phyloP scores from a whole-genome alignment of 192 early-diverging fungal genomes.

The Coemansia sp. region DNA sequence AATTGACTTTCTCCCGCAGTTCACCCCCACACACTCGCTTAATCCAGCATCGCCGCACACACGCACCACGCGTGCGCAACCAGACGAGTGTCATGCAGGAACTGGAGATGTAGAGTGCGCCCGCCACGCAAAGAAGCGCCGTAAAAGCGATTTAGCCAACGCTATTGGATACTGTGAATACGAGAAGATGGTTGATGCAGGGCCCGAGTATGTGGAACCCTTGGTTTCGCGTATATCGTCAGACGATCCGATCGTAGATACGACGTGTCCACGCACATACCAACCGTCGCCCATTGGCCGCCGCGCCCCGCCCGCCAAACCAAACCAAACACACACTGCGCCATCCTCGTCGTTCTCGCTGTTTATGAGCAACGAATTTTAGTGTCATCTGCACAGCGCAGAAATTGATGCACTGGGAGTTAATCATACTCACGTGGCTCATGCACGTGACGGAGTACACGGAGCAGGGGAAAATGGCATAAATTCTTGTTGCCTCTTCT shows the following conservation, averaged over 20 bases:
- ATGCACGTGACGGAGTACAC: neutral
- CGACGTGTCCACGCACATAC: slow-evolving; percentile 15
- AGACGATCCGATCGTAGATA: slow-evolving; percentile 22
- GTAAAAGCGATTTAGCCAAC: too few relatives aligned
- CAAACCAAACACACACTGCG: neutral
- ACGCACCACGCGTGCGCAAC: too few relatives aligned
- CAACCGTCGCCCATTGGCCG: slow-evolving; percentile 26
- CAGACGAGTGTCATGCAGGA: too few relatives aligned
- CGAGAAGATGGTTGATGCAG: too few relatives aligned
- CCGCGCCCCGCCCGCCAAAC: neutral
- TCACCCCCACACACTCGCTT: neutral
- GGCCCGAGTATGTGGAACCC: too few relatives aligned
- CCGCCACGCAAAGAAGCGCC: too few relatives aligned
- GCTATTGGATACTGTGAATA: too few relatives aligned
- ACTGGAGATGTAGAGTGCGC: too few relatives aligned
- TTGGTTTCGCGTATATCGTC: too few relatives aligned
- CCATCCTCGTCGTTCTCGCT: neutral
- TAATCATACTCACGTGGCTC: neutral
- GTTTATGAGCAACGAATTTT: neutral
- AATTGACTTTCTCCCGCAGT: neutral
- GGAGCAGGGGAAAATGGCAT: neutral
- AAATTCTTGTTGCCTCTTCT: neutral
- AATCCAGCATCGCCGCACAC: neutral
- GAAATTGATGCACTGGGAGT: neutral
- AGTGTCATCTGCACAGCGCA: neutral